Evolutionary conservation across 2,329 filamentous ascomycete species (phyloP), one percentile per base, ranked within the genome.

Genomic region (Fusarium guadeloupense): DNA sequence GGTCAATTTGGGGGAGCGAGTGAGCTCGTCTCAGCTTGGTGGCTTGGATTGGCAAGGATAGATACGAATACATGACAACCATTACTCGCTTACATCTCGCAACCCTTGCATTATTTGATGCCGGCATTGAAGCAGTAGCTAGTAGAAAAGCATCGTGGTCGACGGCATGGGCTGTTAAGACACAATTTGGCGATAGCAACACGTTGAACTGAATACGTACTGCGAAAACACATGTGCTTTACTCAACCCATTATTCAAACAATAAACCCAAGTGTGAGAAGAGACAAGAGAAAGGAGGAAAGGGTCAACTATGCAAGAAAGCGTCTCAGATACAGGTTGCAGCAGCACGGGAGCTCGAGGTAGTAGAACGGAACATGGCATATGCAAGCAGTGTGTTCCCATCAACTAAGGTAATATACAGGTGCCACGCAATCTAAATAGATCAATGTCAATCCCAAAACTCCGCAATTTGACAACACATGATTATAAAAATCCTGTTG

Each of bases 381-480:
- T 55, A 60, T 60, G 54, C 35, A 62, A 63, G 51, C 47, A 41
- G 49, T 54, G 44, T 49, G 40, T 56, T 52, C 25, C 45, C 47
- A 31, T 51, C 38, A 44, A 33, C 35, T 56, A 39, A n/a, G 23
- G 33, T 25, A 57, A 38, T 64, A 55, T 69, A 57, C 65, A 64
- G 43, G 63, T 43, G 50, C 43, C 48, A 61, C 47, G 42, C 44
- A 57, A 51, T 33, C 44, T 33, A 59, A 41, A 54, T 19, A 45
- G 25, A 54, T 30, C 64, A 50, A 35, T 35, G 54, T 46, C 64
- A 50, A 46, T 60, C 54, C 67, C 65, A 64, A 50, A 71, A 71
- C 69, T 70, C 69, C 69, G 31, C 59, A 47, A 61, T 54, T 54
- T 58, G 43, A 44, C 47, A 38, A 48, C 23, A 44, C 42, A 48